Base-by-base conservation (phyloP, 1,139 yeast species). In the Debaryomyces singareniensis region DNA sequence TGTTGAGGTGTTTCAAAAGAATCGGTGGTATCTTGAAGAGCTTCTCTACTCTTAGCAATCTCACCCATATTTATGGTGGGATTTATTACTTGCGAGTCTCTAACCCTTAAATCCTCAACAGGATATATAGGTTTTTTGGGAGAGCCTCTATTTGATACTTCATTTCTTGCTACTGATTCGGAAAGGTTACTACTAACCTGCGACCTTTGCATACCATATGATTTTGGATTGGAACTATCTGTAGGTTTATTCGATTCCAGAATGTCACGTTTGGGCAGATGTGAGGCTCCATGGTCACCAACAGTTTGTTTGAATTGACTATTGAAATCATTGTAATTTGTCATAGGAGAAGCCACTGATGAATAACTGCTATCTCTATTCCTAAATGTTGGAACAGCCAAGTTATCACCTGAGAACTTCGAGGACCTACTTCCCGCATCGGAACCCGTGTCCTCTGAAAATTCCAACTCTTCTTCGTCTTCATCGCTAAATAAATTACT, bases 251-350 rank as follows among this genome's bases (percentile, higher is more conserved):
- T 18, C 9, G n/a, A 18, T 18, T 18, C 21, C n/a, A 7, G 21
- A 7, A n/a, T 7, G n/a, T 18, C 21, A 7, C n/a, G 9, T 18
- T 18, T n/a, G 9, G n/a, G 21, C 7, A n/a, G 21, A 18, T 7
- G n/a, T n/a, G 21, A 18, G 21, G 7, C 21, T 18, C n/a, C 21
- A 7, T n/a, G 7, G n/a, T 18, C n/a, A 7, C 9, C n/a, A n/a
- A 49, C 45, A 14, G 36, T 33, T 26, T 29, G 27, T 24, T 55
- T 53, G 40, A 68, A 70, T 33, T 70, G 71, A 27, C 62, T 61
- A 41, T 66, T 68, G 49, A 74, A 71, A 38, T 71, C 77, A 22
- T 70, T 51, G 44, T 71, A 73, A 38, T 75, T 78, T 1, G 79
- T 62, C 59, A 56, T 58, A n/a, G 73, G 72, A 2, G 70, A 61